Percentiles rank a stretch among this genome's conserved stretches.
Evolutionary conservation across 768 basidiomycete species (phyloP).

Genomic region (Tulasnella sp.): DNA sequence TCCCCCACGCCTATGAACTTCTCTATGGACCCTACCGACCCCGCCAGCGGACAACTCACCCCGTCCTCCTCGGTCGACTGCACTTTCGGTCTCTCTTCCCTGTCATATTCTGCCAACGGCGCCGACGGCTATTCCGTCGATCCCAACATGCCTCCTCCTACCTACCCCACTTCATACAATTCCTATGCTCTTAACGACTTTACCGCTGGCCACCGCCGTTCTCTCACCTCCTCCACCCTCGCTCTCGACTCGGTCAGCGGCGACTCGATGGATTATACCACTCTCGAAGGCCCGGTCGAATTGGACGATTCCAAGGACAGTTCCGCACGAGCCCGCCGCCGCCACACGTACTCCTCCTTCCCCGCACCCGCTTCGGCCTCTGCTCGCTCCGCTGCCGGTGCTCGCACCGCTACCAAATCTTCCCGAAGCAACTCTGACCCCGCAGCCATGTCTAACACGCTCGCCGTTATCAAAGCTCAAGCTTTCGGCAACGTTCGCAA

Average conservation of each 20-base stretch:
- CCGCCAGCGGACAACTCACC: background rate
- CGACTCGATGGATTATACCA: background rate
- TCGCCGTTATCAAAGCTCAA: slow-evolving; percentile 88
- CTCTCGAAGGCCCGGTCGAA: background rate
- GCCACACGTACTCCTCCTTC: slow-evolving; percentile 23
- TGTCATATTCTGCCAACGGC: slow-evolving; percentile 13
- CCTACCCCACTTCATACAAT: background rate
- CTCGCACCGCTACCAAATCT: background rate
- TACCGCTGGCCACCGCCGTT: background rate
- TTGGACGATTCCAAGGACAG: slow-evolving; percentile 4
- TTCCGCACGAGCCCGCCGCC: background rate
- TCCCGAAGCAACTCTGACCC: background rate
- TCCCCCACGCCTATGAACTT: slow-evolving; percentile 12
- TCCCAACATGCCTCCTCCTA: slow-evolving; percentile 17
- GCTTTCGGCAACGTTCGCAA: slow-evolving; percentile 80
- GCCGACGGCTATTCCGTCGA: slow-evolving; percentile 14
- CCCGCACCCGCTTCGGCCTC: slow-evolving; percentile 13
- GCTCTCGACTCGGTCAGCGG: background rate
- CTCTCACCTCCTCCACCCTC: slow-evolving; percentile 4
- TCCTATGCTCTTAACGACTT: background rate
- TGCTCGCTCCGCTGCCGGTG: background rate
- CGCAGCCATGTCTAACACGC: slow-evolving; percentile 62
- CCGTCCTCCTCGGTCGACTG: background rate
- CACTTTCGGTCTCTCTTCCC: slow-evolving; percentile 1
- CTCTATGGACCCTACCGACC: slow-evolving; percentile 10